A percentile compares a stretch with the other conserved stretches of the same genome.
Conservation (phyloP, 2,329 filamentous ascomycete species). For the Xylaria sp. region DNA sequence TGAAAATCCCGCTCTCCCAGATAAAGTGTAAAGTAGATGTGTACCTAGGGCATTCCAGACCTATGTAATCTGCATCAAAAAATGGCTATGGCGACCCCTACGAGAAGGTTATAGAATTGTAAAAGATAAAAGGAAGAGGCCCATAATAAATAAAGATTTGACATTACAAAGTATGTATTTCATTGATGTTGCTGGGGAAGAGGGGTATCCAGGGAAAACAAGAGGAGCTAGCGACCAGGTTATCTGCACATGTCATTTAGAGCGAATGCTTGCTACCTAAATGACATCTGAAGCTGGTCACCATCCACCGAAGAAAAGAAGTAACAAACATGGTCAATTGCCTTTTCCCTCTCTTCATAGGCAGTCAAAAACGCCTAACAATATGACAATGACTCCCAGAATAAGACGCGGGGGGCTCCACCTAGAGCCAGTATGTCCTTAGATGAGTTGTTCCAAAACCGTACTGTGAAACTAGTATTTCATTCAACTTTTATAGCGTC, state of each 20-base stretch:
- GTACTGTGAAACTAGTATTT: slow-evolving; percentile 23
- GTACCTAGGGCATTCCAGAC: slow-evolving; percentile 28
- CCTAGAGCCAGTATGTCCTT: neutral
- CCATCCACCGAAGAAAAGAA: slow-evolving; percentile 29
- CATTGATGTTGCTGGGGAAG: slow-evolving; percentile 35
- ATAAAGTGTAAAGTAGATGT: slow-evolving; percentile 26
- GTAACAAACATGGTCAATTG: slow-evolving; percentile 21
- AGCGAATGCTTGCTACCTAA: slow-evolving; percentile 9
- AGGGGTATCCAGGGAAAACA: slow-evolving; percentile 45
- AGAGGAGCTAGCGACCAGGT: slow-evolving; percentile 19
- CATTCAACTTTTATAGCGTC: slow-evolving; percentile 20
- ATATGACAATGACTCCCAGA: slow-evolving; percentile 19
- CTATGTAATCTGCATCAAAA: slow-evolving; percentile 26
- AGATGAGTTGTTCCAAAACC: slow-evolving; percentile 11
- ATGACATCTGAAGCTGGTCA: slow-evolving; percentile 21
- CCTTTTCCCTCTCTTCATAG: slow-evolving; percentile 29
- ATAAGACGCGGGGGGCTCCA: slow-evolving; percentile 10
- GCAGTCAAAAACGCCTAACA: slow-evolving; percentile 27
- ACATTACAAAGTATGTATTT: slow-evolving; percentile 42
- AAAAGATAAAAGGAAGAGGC: slow-evolving; percentile 30
- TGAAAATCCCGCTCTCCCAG: neutral
- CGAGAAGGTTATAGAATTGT: slow-evolving; percentile 32
- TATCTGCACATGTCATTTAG: slow-evolving; percentile 19
- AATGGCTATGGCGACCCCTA: slow-evolving; percentile 14
- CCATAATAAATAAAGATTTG: slow-evolving; percentile 36